A percentile compares a stretch with the other conserved stretches of the same genome.
Evolutionary conservation across 179 eudicot genomes (phyloP).

Genomic region (Spinacia oleracea): DNA sequence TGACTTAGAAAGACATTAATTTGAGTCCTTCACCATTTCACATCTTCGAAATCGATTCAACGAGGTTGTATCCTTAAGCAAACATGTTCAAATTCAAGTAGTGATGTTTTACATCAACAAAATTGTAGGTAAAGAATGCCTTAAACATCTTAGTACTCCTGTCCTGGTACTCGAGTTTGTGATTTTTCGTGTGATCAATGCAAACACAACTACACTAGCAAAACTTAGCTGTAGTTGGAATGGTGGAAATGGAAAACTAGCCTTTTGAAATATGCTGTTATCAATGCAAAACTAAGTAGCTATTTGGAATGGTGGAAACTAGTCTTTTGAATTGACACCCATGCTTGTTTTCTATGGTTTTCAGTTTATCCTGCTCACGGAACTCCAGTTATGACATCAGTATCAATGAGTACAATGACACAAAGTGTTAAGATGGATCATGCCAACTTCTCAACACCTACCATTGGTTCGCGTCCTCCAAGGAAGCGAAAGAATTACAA

Average conservation of each 20-base stretch:
- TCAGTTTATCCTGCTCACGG: constrained; percentile 50
- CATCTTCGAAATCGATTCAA: not conserved
- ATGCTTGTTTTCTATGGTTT: constrained; percentile 5
- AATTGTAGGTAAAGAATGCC: not conserved
- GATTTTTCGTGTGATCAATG: too few relatives aligned
- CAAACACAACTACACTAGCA: too few relatives aligned
- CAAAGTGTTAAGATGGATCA: constrained; percentile 36
- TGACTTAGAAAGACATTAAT: not conserved
- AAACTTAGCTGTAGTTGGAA: too few relatives aligned
- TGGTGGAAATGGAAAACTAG: too few relatives aligned
- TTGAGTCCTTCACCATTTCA: not conserved
- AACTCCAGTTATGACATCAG: constrained; percentile 44
- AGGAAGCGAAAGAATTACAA: constrained; percentile 57
- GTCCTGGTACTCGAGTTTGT: not conserved
- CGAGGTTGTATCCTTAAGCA: not conserved
- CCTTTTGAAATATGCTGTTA: too few relatives aligned
- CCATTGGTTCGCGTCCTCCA: constrained; percentile 33
- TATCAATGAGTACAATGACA: constrained; percentile 45
- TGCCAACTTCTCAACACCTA: constrained; percentile 45
- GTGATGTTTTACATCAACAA: not conserved
- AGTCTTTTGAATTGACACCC: not conserved
- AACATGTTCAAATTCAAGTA: not conserved
- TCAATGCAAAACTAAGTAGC: not conserved
- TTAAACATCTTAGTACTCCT: not conserved
- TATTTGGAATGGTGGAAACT: not conserved